Base-by-base conservation (phyloP, 257 asterid genomes). In the Oldenlandia corymbosa region DNA sequence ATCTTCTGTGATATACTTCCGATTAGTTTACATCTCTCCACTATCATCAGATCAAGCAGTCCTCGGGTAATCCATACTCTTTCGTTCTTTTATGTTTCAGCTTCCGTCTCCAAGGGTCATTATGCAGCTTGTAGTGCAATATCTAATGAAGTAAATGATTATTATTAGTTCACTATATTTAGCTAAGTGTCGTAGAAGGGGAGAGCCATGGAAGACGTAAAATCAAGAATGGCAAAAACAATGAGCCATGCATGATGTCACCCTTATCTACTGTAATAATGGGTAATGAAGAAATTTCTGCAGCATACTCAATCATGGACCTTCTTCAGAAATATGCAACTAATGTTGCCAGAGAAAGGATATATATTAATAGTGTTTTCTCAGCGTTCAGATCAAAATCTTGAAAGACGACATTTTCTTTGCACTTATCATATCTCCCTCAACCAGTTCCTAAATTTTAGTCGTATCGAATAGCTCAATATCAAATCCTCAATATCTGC, bases 101-200 rank as follows among this genome's bases (percentile, higher is more conserved):
- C 58, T 71, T 56, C 71, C 67, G 75, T 69, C 99, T 81, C 97
- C 97, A 93, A 43, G 88, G 91, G 20, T 87, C 97, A 42, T 90
- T 93, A 48, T 93, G 88, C 75, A 90, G 63, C 84, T 90, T 90
- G 83, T 81, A 93, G 75, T 90, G 99, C 71, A 93, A 76, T 39
- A 90, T 81, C 99, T 93, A 81, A 55, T 28, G 54, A 62, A 37
- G 60, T 2, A 30, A 57, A 49, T 46, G 30, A 52, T n/a, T n/a
- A n/a, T n/a, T n/a, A n/a, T 49, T 60, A 54, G 49, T 64, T 75
- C 69, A 48, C 46, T 27, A 26, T 43, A 34, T 18, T 37, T 58
- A 41, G 47, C 30, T 42, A 47, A 17, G 46, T 42, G 23, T 24
- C 37, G 24, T 21, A 18, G 60, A 26, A 9, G 11, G 45, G 17